Conservation (phyloP, 805 yeast species). For the Pichia heedii region DNA sequence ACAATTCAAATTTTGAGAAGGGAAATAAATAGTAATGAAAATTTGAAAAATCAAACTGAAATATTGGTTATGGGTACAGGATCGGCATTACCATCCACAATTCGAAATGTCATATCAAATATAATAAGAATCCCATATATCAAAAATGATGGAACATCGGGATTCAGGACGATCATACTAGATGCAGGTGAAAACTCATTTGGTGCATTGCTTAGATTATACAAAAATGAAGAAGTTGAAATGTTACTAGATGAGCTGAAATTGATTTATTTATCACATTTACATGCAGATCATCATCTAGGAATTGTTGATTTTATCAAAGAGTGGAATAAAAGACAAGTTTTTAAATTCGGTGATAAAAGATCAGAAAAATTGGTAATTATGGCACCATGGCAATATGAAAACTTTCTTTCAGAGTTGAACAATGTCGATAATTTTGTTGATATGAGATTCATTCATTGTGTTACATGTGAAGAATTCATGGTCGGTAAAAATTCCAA, state of each 20-base stretch:
- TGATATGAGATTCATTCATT: slow-evolving; percentile 14
- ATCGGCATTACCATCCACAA: slow-evolving; percentile 76
- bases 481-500: slow-evolving; percentile 11
- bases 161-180: slow-evolving; percentile 42
- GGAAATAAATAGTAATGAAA: slow-evolving; percentile 11
- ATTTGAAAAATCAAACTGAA: slow-evolving; percentile 47
- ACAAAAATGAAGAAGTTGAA: slow-evolving; percentile 36
- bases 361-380: slow-evolving; percentile 37
- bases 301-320: slow-evolving; percentile 66
- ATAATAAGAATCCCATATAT: slow-evolving; percentile 59
- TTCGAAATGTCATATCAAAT: slow-evolving; percentile 79
- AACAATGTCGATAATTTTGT: slow-evolving; percentile 13
- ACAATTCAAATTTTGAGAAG: slow-evolving; percentile 1
- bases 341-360: slow-evolving; percentile 28
- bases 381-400: slow-evolving; percentile 68
- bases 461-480: slow-evolving; percentile 28
- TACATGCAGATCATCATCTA: slow-evolving; percentile 95
- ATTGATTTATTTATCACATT: slow-evolving; percentile 69
- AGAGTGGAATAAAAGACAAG: slow-evolving; percentile 47
- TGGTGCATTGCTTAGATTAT: slow-evolving; percentile 59
- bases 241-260: slow-evolving; percentile 49
- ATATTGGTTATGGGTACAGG: slow-evolving; percentile 85
- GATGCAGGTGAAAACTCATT: slow-evolving; percentile 96
- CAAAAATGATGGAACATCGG: slow-evolving; percentile 6
- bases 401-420: slow-evolving; percentile 65